Evolutionary conservation across 2,329 filamentous ascomycete species (phyloP), one percentile per base, ranked within the genome.

Genomic region (Coniochaeta hoffmannii): DNA sequence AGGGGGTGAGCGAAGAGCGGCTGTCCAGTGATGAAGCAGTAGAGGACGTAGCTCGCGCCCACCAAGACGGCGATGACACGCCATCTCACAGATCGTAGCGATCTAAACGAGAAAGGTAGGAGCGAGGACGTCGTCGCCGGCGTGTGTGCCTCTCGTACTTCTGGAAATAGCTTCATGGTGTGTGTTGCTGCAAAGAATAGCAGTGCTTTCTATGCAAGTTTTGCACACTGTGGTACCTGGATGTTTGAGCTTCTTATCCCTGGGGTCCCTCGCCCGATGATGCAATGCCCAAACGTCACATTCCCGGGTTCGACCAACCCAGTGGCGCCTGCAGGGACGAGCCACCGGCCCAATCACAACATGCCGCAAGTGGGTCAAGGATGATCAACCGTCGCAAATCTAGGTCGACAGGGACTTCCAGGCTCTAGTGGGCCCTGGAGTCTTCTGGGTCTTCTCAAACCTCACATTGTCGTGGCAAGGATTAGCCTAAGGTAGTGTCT

Each of bases 1-100:
- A 79, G 63, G 3, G 68, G 68, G 24, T 71, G 73, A 0, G 74
- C 73, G 56, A 79, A 70, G 15, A 76, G 67, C 4, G 75, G 76
- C 19, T 68, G 63, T 32, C 69, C 68, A 38, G 68, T 67, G 49
- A 75, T 6, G 53, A 70, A 66, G 58, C 73, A 76, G 56, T 73
- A 71, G 30, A 74, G 46, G 4, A 71, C 57, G 54, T 77, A 77
- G 6, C 66, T 38, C 1, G 60, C 58, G 32, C 68, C 57, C 2
- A 66, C 38, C 0, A 63, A 59, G 19, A 62, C 67, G 14, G 66
- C 51, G 19, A 72, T 31, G 52, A 72, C 74, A 55, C 68, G 68
- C 63, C 63, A 65, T 30, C 30, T 56, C 44, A 51, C 7, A 8
- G 28, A 32, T 31, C 28, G 15, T 11, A 32, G 6, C 31, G 19